Evolutionary conservation across 2,329 filamentous ascomycete species (phyloP), one percentile per base, ranked within the genome.

Genomic region (Alternaria incomplexa): DNA sequence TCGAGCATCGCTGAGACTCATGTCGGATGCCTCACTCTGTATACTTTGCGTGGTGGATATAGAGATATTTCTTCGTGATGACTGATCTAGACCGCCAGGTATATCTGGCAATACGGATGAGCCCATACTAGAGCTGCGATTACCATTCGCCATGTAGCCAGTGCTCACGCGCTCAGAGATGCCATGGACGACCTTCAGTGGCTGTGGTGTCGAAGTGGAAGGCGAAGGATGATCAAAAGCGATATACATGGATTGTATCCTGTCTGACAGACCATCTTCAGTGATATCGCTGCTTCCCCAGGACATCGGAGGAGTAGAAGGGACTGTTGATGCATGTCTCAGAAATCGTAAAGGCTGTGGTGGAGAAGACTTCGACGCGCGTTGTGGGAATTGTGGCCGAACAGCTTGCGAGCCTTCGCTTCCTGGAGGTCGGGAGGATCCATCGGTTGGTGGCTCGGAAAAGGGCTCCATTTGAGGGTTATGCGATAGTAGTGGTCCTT

Each of bases 231-330:
- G 56, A 17, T 53, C 59, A 22, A 47, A 47, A 28, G 53, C 45
- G 25, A 65, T 47, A 15, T 58, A 61, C 6, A 68, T 56, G 28
- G 66, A 63, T 20, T 63, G 61, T 48, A 71, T 66, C 25, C 57
- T 59, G 11, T 69, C 62, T 4, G 59, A 59, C n/a, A 69, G 26
- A 25, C 40, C 55, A 25, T 64, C 60, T 40, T 69, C 68, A 22
- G 56, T 59, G 43, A 17, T 56, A 20, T 57, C 45, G 28, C 56
- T 66, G 13, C 58, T 61, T 51, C 58, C 57, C 12, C 56, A 52
- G 2, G 68, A 71, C 54, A 65, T 65, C 11, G 68, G 63, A 15
- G 67, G 68, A 4, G 63, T 71, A 22, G 64, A 45, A 8, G 65
- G 66, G 13, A 62, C 44, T 11, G 59, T 64, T 22, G 62, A 44